phyloP scores from a whole-genome alignment of 177 flowering plant species.

The Tripterygium wilfordii region DNA sequence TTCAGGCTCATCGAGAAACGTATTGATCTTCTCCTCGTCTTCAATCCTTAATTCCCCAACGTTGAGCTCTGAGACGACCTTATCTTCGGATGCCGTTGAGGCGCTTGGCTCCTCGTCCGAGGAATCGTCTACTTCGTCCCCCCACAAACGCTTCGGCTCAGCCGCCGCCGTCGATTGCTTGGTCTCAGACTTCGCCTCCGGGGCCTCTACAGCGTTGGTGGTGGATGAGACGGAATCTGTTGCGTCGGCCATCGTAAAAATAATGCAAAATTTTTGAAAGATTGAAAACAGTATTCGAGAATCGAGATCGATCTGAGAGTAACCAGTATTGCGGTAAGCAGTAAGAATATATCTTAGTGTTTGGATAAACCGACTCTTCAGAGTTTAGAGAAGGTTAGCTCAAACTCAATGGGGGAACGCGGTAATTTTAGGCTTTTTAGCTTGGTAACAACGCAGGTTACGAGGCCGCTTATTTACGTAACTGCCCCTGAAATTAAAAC shows the following conservation, averaged over 20 bases:
- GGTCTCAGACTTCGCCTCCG: neutral
- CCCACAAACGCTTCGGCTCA: constrained; percentile 14
- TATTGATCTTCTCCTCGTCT: neutral
- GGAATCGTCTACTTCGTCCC: constrained; percentile 15
- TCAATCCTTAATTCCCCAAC: neutral
- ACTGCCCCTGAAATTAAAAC: too few species aligned
- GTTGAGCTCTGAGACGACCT: neutral
- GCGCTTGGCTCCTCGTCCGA: constrained; percentile 10
- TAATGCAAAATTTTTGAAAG: too few species aligned
- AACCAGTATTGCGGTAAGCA: too few species aligned
- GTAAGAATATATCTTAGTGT: too few species aligned
- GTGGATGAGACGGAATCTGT: neutral
- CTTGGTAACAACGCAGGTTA: too few species aligned
- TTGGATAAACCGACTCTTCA: too few species aligned
- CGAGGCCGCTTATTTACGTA: too few species aligned
- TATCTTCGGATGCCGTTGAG: neutral
- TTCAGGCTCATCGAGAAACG: constrained; percentile 56
- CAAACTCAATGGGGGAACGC: too few species aligned
- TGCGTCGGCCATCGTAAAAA: constrained; percentile 5
- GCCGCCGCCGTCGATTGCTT: neutral
- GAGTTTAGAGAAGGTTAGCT: too few species aligned
- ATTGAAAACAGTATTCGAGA: constrained; percentile 1
- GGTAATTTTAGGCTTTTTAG: too few species aligned
- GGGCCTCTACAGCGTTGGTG: neutral
- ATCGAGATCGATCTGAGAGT: neutral